Evolutionary conservation across 208 protist species (phyloP).

Genomic region (Endotrypanum monterogeii): DNA sequence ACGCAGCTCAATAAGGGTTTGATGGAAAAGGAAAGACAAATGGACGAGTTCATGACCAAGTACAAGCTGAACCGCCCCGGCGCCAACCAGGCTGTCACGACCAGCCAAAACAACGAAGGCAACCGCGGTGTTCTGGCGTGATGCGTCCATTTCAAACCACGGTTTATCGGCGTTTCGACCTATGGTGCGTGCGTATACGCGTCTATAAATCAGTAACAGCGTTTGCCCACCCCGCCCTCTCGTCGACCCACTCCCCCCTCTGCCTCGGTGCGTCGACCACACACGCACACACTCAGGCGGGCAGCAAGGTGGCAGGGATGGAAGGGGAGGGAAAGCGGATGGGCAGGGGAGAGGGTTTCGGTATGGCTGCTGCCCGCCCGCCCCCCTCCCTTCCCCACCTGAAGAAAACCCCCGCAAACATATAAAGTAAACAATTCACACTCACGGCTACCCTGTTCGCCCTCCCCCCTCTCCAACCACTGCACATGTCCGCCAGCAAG

Average conservation of each 20-base stretch:
- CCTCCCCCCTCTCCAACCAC: not conserved
- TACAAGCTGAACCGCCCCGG: conserved; percentile 71
- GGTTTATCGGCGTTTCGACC: not conserved
- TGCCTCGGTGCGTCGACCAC: not conserved
- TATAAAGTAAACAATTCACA: too few relatives aligned
- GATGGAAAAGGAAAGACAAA: conserved; percentile 79
- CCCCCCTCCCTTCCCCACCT: too few relatives aligned
- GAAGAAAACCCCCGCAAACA: too few relatives aligned
- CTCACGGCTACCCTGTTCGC: not conserved
- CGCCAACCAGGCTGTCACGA: conserved; percentile 37
- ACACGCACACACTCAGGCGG: not conserved
- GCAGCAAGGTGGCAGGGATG: not conserved
- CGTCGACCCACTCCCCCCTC: not conserved
- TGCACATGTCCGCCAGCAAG: not conserved
- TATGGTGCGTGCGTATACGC: conserved; percentile 2
- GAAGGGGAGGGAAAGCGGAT: not conserved
- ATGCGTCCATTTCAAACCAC: too few relatives aligned
- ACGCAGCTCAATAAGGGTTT: conserved; percentile 77
- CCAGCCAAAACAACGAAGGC: conserved; percentile 28
- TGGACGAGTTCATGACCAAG: conserved; percentile 86
- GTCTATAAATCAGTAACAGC: conserved; percentile 5
- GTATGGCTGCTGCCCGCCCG: too few relatives aligned
- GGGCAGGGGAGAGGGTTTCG: not conserved
- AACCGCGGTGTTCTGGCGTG: conserved; percentile 76
- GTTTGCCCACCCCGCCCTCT: not conserved